These are phyloP conservation scores for Bruguiera parviflora DNA, from an alignment of 345 rosid genomes.

Conservation along the genomic window DNA sequence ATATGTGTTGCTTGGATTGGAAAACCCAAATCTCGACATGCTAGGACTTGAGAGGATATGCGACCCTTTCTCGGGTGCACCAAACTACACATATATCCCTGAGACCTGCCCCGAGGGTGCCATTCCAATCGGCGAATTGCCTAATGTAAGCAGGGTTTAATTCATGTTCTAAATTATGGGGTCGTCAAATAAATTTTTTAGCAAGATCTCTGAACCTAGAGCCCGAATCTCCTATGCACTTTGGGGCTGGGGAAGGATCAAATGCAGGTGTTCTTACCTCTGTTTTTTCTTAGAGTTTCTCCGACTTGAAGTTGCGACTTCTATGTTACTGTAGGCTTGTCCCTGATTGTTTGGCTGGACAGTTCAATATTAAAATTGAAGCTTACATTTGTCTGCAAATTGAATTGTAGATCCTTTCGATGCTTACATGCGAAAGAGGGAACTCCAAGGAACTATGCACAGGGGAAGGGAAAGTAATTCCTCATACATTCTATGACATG, in stretches of 20 bases:
- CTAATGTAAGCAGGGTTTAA: slow-evolving; percentile 35
- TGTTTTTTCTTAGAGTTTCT: no score
- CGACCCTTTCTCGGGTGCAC: slow-evolving; percentile 56
- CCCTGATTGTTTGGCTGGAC: background rate
- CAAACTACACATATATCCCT: slow-evolving; percentile 37
- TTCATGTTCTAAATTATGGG: no score
- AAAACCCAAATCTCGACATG: slow-evolving; percentile 6
- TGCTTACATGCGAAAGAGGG: slow-evolving; percentile 44
- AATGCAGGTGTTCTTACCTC: no score
- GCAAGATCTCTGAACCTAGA: no score
- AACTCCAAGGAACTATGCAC: slow-evolving; percentile 33
- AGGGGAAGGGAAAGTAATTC: slow-evolving; percentile 41
- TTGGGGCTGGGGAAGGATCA: no score
- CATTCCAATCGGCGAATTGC: slow-evolving; percentile 43
- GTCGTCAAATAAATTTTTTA: no score
- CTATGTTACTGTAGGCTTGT: no score
- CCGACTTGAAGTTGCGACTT: no score
- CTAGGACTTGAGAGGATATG: slow-evolving; percentile 36
- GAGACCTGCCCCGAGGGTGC: slow-evolving; percentile 36
- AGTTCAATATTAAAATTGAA: background rate
- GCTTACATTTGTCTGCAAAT: background rate
- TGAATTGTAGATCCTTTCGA: slow-evolving; percentile 41
- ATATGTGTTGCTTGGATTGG: slow-evolving; percentile 11
- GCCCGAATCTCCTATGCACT: no score
- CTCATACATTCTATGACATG: slow-evolving; percentile 33